Conservation (phyloP, 441 rosid species). For the Arabidopsis lyrata region DNA sequence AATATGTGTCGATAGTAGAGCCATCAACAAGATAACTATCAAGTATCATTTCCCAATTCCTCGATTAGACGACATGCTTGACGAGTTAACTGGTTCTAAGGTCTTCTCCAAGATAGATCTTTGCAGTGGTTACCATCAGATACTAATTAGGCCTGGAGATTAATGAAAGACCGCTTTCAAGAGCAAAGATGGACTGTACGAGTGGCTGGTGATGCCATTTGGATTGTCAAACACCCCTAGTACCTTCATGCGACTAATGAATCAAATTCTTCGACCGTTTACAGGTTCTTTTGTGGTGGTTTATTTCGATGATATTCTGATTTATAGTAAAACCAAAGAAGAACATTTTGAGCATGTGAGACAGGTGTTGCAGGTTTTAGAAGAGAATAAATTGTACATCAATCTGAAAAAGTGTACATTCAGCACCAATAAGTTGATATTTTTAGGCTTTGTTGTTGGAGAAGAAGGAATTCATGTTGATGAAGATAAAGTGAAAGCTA, state of each 20-base stretch:
- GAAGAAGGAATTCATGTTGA: background rate
- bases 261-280: background rate
- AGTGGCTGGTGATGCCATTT: no score
- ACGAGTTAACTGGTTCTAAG: no score
- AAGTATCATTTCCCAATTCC: no score
- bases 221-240: background rate
- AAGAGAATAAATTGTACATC: background rate
- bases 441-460: background rate
- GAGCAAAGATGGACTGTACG: no score
- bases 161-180: no score
- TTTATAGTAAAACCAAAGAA: background rate
- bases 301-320: background rate
- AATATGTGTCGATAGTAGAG: no score
- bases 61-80: no score
- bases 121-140: no score
- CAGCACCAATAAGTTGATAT: background rate
- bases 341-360: background rate
- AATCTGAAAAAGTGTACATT: background rate
- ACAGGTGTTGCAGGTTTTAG: background rate
- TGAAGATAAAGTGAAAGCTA: background rate
- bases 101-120: no score
- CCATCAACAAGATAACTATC: no score
- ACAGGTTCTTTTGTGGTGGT: background rate
- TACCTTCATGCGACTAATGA: background rate
- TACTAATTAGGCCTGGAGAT: no score